Conservation (phyloP, 495 filamentous ascomycete genomes). For the Astrothelium macrocarpum region DNA sequence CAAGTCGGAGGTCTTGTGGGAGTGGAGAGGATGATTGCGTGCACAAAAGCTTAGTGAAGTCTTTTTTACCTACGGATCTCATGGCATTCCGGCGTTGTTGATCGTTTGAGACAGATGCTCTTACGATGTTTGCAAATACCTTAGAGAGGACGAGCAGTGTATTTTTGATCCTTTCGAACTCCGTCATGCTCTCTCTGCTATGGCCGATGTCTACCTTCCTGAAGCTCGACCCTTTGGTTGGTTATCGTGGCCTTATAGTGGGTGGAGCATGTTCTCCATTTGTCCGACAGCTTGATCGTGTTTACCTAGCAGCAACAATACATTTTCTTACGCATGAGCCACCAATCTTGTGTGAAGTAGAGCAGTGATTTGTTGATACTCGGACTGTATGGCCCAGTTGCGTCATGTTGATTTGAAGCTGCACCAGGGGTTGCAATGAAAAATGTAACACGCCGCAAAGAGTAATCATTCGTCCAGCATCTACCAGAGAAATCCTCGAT, state of each 20-base stretch:
- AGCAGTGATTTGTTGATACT: too few relatives aligned
- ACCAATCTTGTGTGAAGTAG: too few relatives aligned
- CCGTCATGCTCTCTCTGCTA: constrained; percentile 4
- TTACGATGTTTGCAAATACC: constrained; percentile 8
- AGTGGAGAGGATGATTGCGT: not conserved
- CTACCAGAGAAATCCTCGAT: too few relatives aligned
- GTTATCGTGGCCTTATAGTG: not conserved
- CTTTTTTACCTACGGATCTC: constrained; percentile 2
- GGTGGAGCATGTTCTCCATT: not conserved
- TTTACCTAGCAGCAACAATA: not conserved
- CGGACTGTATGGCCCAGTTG: too few relatives aligned
- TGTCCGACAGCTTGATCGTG: not conserved
- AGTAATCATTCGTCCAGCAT: too few relatives aligned
- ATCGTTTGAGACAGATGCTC: not conserved
- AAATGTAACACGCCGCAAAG: too few relatives aligned
- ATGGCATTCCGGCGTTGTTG: constrained; percentile 7
- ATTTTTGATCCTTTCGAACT: constrained; percentile 6
- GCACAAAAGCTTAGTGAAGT: constrained; percentile 10
- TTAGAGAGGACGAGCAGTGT: constrained; percentile 8
- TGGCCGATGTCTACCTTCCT: constrained; percentile 13
- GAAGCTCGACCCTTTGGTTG: constrained; percentile 18
- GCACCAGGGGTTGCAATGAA: too few relatives aligned
- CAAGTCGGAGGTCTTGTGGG: not conserved
- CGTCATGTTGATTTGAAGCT: too few relatives aligned
- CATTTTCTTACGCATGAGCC: not conserved